Evolutionary conservation across 2,329 filamentous ascomycete genomes (phyloP), one percentile per base, ranked within the genome.

Genomic region (Metarhizium brunneum): DNA sequence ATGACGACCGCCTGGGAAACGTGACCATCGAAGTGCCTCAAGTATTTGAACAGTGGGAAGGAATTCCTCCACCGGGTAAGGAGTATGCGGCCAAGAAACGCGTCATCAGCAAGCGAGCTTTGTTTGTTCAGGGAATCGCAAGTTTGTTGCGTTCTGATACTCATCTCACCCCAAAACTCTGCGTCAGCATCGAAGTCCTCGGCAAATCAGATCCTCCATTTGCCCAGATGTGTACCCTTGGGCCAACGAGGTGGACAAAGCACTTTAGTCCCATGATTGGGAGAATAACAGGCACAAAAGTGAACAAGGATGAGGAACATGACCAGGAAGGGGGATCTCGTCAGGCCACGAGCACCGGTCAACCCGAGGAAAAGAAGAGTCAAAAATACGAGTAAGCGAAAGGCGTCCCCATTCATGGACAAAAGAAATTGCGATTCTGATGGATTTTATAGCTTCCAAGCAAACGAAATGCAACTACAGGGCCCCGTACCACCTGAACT

Each of bases 251-350:
- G 50, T 96, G 85, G 82, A 86, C 87, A 60, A 88, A 88, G 63
- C 92, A 96, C 68, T 92, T 87, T 66, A 95, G 89, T 60, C 90
- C 92, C 3, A 81, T 96, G 76, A 90, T 96, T 59, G 92, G 92
- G 3, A 82, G 90, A 48, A 72, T 96, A 54, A 80, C 86, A 2
- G 88, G 90, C 3, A 84, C 83, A 13, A 88, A 87, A 66, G 82
- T 86, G 65, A 80, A 83, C 66, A 73, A 77, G 68, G 75, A 86
- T 64, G 77, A 85, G 64, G 68, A 77, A 11, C 69, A 77, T 6
- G 76, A 81, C 49, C 58, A 56, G 32, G 63, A 56, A 8, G 45
- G 45, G 8, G 59, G 58, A 14, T n/a, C 45, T 4, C 10, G 45
- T 30, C 45, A 30, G 25, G 20, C 25, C 14, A 35, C 35, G 40